A percentile compares a stretch with the other conserved stretches of the same genome.
Conservation (phyloP, 148 eudicot species). For the Spergularia bocconei region DNA sequence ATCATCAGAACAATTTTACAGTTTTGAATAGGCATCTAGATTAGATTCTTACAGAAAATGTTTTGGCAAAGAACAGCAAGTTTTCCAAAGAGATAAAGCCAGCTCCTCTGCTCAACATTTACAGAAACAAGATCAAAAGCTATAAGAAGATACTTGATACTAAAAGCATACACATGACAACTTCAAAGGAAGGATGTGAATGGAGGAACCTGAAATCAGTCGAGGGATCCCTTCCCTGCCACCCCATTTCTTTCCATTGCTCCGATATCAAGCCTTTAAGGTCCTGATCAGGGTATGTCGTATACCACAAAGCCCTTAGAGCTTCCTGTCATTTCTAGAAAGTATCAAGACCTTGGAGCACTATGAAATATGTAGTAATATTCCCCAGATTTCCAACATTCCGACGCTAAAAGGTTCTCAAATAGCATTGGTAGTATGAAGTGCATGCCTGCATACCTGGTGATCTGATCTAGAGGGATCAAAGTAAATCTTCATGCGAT, state of each 20-base stretch:
- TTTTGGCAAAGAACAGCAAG: constrained; percentile 79
- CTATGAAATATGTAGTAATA: background rate
- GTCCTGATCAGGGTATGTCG: constrained; percentile 63
- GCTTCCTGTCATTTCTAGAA: constrained; percentile 50
- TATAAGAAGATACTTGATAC: background rate
- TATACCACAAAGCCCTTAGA: constrained; percentile 72
- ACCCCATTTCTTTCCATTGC: constrained; percentile 97
- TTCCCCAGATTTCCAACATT: background rate
- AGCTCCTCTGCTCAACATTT: constrained; percentile 65
- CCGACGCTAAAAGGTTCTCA: background rate
- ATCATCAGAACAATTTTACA: background rate
- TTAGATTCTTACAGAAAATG: constrained; percentile 61
- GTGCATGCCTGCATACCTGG: constrained; percentile 43
- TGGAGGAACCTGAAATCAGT: constrained; percentile 75
- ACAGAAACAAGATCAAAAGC: constrained; percentile 12
- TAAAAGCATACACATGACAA: background rate
- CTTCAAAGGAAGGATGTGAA: background rate
- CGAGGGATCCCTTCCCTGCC: constrained; percentile 93
- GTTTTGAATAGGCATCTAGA: background rate
- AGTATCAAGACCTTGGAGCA: background rate
- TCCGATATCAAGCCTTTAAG: constrained; percentile 69
- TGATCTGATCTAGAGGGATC: constrained; percentile 68
- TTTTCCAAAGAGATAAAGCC: constrained; percentile 92
- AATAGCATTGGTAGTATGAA: background rate
- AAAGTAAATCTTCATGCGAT: constrained; percentile 60